Evolutionary conservation across 1,139 yeast genomes (phyloP), one percentile per base, ranked within the genome.

Genomic region (Candida pseudoviswanathii): DNA sequence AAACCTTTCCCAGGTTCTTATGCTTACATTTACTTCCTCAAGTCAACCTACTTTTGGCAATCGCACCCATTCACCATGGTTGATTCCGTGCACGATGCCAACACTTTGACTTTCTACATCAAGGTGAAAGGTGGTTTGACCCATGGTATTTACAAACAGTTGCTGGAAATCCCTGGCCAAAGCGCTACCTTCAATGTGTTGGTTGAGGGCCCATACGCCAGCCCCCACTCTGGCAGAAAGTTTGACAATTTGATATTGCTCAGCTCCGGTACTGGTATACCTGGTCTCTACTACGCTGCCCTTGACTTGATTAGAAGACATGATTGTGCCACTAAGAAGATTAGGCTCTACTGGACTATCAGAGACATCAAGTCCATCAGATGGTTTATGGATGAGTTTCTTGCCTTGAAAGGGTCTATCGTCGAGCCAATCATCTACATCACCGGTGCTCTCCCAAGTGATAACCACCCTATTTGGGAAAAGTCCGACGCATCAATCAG

Each of bases 51-150:
- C 46, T 84, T 84, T 50, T 86, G 81, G 81, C 88, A 85, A 59
- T 77, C 85, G 0, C 89, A 84, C 59, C 89, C 89, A 0, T 84
- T 84, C 58, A 80, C 88, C 0, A 75, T 82, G 10, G 72, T 82
- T 26, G 67, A 66, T 66, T 51, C 67, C 52, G 57, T 64, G 52
- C 59, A 64, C 34, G 62, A 69, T 50, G 61, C 71, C 51, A 64
- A 73, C 60, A 59, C 71, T 58, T 58, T 78, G 3, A 62, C 67
- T 1, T 64, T 78, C 29, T 76, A 71, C 53, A 63, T 78, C 43
- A 77, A 76, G 56, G 76, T 75, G 8, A 80, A 79, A 54, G 65
- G 66, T 4, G 84, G 84, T 5, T 61, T 75, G 24, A 76, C 82
- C 0, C 62, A 64, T 41, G 60, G 65, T 7, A 56, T 79, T 9